Conservation (phyloP, 2,329 filamentous ascomycete species). For the Lasiodiplodia theobromae region DNA sequence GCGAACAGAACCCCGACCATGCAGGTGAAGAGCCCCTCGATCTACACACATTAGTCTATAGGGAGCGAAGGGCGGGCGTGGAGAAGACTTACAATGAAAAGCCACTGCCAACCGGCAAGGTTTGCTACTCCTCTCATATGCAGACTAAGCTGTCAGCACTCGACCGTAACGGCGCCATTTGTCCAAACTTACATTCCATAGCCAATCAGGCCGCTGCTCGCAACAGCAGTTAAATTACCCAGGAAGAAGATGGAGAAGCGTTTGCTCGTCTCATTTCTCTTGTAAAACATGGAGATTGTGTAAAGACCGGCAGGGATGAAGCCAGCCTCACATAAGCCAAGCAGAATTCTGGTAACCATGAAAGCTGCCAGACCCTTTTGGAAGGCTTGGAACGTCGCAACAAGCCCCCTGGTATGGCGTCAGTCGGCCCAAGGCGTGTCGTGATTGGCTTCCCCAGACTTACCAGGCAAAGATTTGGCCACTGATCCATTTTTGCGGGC, state of each 20-base stretch:
- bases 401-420: constrained; percentile 47
- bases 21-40: constrained; percentile 63
- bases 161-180: neutral
- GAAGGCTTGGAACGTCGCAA: constrained; percentile 64
- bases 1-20: constrained; percentile 52
- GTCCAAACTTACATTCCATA: constrained; percentile 42
- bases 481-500: constrained; percentile 62
- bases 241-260: constrained; percentile 64
- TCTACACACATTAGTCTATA: constrained; percentile 20
- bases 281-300: constrained; percentile 65
- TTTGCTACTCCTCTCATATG: constrained; percentile 58
- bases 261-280: constrained; percentile 59
- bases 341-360: constrained; percentile 59
- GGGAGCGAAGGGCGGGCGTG: neutral
- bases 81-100: constrained; percentile 48
- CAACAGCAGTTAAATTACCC: constrained; percentile 61
- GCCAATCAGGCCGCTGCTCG: constrained; percentile 50
- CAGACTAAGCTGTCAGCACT: constrained; percentile 46
- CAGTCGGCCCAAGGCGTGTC: neutral
- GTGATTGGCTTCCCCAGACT: neutral
- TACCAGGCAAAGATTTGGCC: constrained; percentile 60
- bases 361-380: constrained; percentile 56
- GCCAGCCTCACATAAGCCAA: constrained; percentile 62
- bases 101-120: constrained; percentile 64
- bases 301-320: constrained; percentile 63